A percentile compares a stretch with the other conserved stretches of the same genome.
phyloP scores from a whole-genome alignment of 306 rosid species.

The Prunus mume region DNA sequence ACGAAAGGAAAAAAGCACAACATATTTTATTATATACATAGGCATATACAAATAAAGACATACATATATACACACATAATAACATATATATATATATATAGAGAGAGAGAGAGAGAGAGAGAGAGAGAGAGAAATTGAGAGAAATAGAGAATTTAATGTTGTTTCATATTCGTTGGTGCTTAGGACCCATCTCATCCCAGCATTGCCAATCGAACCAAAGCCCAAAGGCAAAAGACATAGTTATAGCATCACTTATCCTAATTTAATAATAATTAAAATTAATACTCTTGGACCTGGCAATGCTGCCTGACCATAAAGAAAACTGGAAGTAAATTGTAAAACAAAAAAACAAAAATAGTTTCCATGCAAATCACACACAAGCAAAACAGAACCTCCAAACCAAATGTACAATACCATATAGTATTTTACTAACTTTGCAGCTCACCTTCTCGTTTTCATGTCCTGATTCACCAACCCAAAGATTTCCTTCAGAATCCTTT shows the following conservation, averaged over 20 bases:
- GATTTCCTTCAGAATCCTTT: constrained; percentile 79
- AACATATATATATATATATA: no score
- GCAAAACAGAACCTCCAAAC: not conserved
- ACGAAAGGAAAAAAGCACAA: constrained; percentile 16
- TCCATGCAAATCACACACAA: not conserved
- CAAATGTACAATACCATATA: no score
- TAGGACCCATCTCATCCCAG: not conserved
- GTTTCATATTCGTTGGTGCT: no score
- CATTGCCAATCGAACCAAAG: not conserved
- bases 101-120: not conserved
- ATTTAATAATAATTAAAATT: not conserved
- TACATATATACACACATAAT: not conserved
- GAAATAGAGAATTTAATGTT: not conserved
- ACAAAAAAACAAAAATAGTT: not conserved
- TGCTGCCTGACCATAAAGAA: not conserved
- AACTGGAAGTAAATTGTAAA: not conserved
- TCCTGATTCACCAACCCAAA: constrained; percentile 98
- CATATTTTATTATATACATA: no score
- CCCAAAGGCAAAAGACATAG: not conserved
- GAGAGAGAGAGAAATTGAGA: not conserved
- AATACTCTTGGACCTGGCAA: not conserved
- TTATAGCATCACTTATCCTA: not conserved
- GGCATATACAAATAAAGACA: no score
- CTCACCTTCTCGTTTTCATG: constrained; percentile 77
- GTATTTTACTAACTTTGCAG: constrained; percentile 11